These are phyloP conservation scores for Colletotrichum incanum DNA, from an alignment of 2,329 filamentous ascomycete species.

Conservation along the genomic window DNA sequence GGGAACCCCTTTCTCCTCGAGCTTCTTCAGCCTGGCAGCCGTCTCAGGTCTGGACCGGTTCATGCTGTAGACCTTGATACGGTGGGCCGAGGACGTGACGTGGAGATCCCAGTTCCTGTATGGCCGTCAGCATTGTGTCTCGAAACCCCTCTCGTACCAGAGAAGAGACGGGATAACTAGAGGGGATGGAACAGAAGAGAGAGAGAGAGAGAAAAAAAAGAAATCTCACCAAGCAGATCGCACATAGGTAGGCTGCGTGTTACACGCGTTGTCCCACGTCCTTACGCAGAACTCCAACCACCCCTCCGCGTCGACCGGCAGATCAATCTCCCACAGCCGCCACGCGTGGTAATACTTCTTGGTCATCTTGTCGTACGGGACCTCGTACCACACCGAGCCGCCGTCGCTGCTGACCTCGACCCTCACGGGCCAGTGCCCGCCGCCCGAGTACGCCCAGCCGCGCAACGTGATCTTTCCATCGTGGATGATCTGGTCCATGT, in stretches of 20 bases:
- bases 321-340: constrained; percentile 74
- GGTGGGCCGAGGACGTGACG: constrained; percentile 74
- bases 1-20: constrained; percentile 63
- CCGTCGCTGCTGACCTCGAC: constrained; percentile 77
- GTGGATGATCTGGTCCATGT: constrained; percentile 73
- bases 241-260: constrained; percentile 72
- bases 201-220: too few species aligned
- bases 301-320: constrained; percentile 75
- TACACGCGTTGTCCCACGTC: constrained; percentile 74
- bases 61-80: constrained; percentile 75
- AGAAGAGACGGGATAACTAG: too few species aligned
- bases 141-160: neutral
- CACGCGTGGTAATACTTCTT: constrained; percentile 76
- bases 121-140: constrained; percentile 45
- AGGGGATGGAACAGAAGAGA: neutral
- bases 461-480: constrained; percentile 69
- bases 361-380: constrained; percentile 72
- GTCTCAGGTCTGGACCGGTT: constrained; percentile 68
- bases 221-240: constrained; percentile 50
- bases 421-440: constrained; percentile 72
- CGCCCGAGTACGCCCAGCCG: constrained; percentile 73
- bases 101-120: constrained; percentile 78
- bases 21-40: constrained; percentile 63
- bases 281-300: constrained; percentile 73
- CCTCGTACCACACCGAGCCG: constrained; percentile 75